Evolutionary conservation across 306 rosid species (phyloP), one percentile per base, ranked within the genome.

Genomic region (Rosa multiflora): DNA sequence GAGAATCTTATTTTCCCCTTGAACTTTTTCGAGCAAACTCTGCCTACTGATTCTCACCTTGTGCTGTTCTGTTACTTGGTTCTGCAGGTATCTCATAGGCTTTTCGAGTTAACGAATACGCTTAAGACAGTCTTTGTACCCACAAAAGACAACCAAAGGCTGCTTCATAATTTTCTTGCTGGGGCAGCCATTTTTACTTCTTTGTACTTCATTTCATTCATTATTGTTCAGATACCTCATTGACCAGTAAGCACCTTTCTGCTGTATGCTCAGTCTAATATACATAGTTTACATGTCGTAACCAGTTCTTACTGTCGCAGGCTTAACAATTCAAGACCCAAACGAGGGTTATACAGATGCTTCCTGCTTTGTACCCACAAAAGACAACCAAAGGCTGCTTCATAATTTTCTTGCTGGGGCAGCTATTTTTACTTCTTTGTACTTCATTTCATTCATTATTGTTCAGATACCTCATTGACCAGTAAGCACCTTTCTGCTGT

Each of bases 61-160:
- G 72, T n/a, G 58, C 78, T 82, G 51, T 78, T 80, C 48, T 81
- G 67, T 83, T 79, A 80, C 81, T 75, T 83, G 85, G 62, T 76
- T 83, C 73, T 82, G 83, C 86, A 93, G 99, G 83, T 96, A 63
- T 96, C 99, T 35, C 94, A 90, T 82, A 87, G 98, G 77, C 85
- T 96, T 81, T 96, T 96, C 51, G 98, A 96, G 84, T 77, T 96
- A 86, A 93, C 99, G 78, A 93, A 90, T 82, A 88, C 93, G 0
- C 96, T 96, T 10, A 96, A 93, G 87, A 32, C 89, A 53, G 93
- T 86, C 80, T 93, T 96, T 73, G 42, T 96, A 76, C 99, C 99
- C 66, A 81, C 93, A 59, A 93, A 91, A 89, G 97, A 96, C 86
- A 86, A 96, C 79, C 87, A 86, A 42, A 88, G 92, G 81, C 88